Conservation (phyloP, 1,284 basidiomycete species). For the Ustilago curta region DNA sequence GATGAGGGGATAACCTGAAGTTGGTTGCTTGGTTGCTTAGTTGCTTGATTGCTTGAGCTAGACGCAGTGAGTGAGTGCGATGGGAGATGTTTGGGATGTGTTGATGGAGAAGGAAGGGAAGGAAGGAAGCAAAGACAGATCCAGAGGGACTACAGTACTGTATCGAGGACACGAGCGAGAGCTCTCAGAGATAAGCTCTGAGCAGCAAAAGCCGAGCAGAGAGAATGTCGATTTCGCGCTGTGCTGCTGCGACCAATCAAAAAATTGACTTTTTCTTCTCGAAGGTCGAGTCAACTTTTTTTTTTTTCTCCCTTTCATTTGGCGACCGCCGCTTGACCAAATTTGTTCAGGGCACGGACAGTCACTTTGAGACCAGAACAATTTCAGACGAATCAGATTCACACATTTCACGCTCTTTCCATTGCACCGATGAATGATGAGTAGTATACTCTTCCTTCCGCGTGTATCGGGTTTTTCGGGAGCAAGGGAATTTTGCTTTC, state of each 20-base stretch:
- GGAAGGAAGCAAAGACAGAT: neutral
- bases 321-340: neutral
- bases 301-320: neutral
- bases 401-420: neutral
- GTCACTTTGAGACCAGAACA: constrained; percentile 7
- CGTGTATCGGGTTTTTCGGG: too few species aligned
- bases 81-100: neutral
- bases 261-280: constrained; percentile 6
- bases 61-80: neutral
- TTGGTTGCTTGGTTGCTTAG: neutral
- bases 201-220: constrained; percentile 9
- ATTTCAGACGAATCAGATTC: constrained; percentile 31
- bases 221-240: neutral
- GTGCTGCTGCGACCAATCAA: constrained; percentile 7
- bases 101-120: neutral
- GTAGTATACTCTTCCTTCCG: neutral
- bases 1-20: constrained; percentile 1
- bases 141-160: neutral
- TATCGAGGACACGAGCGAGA: neutral
- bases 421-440: neutral
- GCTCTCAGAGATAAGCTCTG: constrained; percentile 2
- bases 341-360: constrained; percentile 18
- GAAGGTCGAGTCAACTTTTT: constrained; percentile 14
- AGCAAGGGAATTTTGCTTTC: too few species aligned
- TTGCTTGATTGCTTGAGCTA: neutral